Evolutionary conservation across 768 basidiomycete species (phyloP), one percentile per base, ranked within the genome.

Genomic region (Pholiota microspora): DNA sequence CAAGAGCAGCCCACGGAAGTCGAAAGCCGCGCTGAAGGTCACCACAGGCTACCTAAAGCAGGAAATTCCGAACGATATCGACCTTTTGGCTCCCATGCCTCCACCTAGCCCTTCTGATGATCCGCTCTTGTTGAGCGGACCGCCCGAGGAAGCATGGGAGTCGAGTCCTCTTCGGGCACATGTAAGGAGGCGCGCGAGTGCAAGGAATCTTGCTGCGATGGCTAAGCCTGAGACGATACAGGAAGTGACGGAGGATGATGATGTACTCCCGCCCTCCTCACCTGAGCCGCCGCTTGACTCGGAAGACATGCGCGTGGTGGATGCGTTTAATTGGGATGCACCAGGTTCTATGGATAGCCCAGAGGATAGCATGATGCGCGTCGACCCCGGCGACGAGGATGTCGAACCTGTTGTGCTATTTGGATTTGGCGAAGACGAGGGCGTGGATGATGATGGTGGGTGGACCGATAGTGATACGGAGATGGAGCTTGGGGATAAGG

Each of bases 41-140:
- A 36, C 56, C 34, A 54, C 50, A 9, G 48, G 51, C 16, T 53
- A 46, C 13, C 56, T 83, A 54, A 92, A 91, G 76, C 80, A 73
- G 53, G 88, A 91, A 61, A 77, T 80, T 3, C 88, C 88, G 0
- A 80, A 81, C 15, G 59, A 62, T 36, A 73, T 89, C 58, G 81
- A 88, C 61, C 68, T 87, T 25, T 75, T 66, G 45, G 73, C 64
- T 12, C 84, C 84, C 3, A 76, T 83, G 61, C 83, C 86, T 7
- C 90, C 89, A 0, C 75, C 87, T 0, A 88, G 86, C 50, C 89
- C 89, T 2, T 81, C 81, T 0, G 89, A 92, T 32, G 89, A 92
- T 61, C 89, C 89, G 0, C 67, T 92, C 0, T 71, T 92, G 2
- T 73, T 92, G 25, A 77, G 76, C 42, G 82, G 77, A 2, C 72